These are phyloP conservation scores for Hypomyces perniciosus DNA, from an alignment of 2,329 filamentous ascomycete species.

Conservation along the genomic window DNA sequence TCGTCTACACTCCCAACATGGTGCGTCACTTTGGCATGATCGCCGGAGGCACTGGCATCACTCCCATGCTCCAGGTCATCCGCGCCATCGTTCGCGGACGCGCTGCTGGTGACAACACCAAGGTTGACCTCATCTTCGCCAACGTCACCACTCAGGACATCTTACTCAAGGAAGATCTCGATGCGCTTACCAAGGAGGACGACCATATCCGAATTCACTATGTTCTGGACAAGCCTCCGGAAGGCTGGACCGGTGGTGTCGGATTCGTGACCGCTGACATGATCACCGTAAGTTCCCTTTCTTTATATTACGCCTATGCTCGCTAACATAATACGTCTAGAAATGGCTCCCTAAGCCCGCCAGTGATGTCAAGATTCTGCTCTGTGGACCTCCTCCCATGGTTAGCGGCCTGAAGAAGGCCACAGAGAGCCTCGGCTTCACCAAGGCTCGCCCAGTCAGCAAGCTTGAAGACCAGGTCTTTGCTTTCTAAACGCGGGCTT, in stretches of 20 bases:
- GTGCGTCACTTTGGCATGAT: constrained; percentile 96
- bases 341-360: constrained; percentile 77
- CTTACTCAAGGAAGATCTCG: constrained; percentile 85
- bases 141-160: constrained; percentile 94
- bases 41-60: constrained; percentile 94
- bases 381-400: constrained; percentile 97
- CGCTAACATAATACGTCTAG: constrained; percentile 35
- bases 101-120: constrained; percentile 71
- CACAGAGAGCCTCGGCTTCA: constrained; percentile 79
- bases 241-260: constrained; percentile 84
- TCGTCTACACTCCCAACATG: constrained; percentile 97
- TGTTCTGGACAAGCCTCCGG: constrained; percentile 91
- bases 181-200: constrained; percentile 71
- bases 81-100: constrained; percentile 82
- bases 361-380: constrained; percentile 82
- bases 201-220: constrained; percentile 83
- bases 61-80: constrained; percentile 95
- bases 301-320: neutral
- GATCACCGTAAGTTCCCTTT: constrained; percentile 62
- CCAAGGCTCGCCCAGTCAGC: constrained; percentile 90
- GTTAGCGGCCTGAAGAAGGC: constrained; percentile 95
- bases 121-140: constrained; percentile 93
- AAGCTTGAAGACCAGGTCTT: constrained; percentile 98
- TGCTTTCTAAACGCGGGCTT: constrained; percentile 57
- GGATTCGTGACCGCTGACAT: constrained; percentile 95